Evolutionary conservation across 257 asterid genomes (phyloP).

Genomic region (Solanum verrucosum): DNA sequence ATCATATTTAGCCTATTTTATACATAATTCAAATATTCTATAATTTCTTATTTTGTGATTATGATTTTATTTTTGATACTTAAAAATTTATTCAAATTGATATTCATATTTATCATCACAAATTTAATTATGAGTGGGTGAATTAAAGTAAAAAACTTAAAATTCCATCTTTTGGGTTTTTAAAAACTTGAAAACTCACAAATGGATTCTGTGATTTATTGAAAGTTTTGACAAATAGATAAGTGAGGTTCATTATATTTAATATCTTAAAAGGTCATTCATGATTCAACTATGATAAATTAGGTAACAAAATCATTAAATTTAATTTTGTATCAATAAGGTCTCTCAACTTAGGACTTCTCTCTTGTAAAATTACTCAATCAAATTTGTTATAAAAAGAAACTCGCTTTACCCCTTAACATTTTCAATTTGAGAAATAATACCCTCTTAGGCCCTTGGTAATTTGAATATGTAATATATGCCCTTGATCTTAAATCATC

Average conservation of each 20-base stretch:
- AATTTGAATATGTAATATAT: no score
- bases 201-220: neutral
- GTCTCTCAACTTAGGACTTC: neutral
- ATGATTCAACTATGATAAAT: no score
- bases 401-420: neutral
- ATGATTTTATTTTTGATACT: no score
- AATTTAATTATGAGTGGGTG: neutral
- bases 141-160: neutral
- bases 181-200: neutral
- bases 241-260: neutral
- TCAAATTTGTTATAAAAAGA: neutral
- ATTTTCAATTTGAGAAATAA: neutral
- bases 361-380: neutral
- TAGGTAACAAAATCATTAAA: neutral
- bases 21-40: no score
- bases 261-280: neutral
- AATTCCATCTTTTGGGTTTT: neutral
- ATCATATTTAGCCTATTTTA: no score
- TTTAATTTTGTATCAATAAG: no score
- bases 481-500: neutral
- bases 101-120: no score
- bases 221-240: neutral
- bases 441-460: neutral
- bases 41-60: no score
- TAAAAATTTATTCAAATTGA: no score